Conservation (phyloP, 2,329 filamentous ascomycete genomes). For the Chaetomium strumarium region DNA sequence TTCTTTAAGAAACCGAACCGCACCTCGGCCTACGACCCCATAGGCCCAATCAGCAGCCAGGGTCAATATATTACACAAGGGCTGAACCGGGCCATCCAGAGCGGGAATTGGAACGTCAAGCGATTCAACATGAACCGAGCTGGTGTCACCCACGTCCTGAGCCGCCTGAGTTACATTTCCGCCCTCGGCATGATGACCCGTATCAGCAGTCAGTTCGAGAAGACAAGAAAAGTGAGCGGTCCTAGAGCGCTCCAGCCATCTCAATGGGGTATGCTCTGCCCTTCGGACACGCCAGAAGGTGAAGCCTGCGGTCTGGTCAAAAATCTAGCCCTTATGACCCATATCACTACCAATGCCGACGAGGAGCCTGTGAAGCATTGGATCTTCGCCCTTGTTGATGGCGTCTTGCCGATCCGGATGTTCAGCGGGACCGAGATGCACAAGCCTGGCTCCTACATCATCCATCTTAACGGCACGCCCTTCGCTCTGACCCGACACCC, state of each 20-base stretch:
- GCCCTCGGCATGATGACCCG: constrained; percentile 99
- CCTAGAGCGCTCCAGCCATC: constrained; percentile 94
- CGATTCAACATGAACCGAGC: constrained; percentile 98
- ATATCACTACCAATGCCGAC: constrained; percentile 95
- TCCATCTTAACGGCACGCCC: constrained; percentile 93
- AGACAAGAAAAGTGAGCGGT: constrained; percentile 93
- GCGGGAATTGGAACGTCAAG: constrained; percentile 96
- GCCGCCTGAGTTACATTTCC: constrained; percentile 90
- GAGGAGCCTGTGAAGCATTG: constrained; percentile 84
- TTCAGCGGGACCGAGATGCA: constrained; percentile 80
- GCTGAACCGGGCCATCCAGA: constrained; percentile 93
- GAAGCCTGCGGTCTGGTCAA: constrained; percentile 97
- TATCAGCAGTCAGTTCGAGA: constrained; percentile 97
- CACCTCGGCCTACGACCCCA: constrained; percentile 81
- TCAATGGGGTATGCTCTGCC: constrained; percentile 96
- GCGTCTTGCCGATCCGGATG: constrained; percentile 68
- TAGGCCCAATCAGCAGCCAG: constrained; percentile 75
- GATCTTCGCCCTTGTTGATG: constrained; percentile 79
- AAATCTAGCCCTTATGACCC: constrained; percentile 97
- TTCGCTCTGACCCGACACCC: constrained; percentile 81
- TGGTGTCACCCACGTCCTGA: constrained; percentile 93
- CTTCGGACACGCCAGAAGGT: constrained; percentile 95
- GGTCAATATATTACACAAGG: constrained; percentile 84
- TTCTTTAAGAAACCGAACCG: constrained; percentile 90
- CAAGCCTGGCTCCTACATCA: constrained; percentile 73